These are phyloP conservation scores for Psilocybe sp. DNA, from an alignment of 768 basidiomycete species.

Conservation along the genomic window DNA sequence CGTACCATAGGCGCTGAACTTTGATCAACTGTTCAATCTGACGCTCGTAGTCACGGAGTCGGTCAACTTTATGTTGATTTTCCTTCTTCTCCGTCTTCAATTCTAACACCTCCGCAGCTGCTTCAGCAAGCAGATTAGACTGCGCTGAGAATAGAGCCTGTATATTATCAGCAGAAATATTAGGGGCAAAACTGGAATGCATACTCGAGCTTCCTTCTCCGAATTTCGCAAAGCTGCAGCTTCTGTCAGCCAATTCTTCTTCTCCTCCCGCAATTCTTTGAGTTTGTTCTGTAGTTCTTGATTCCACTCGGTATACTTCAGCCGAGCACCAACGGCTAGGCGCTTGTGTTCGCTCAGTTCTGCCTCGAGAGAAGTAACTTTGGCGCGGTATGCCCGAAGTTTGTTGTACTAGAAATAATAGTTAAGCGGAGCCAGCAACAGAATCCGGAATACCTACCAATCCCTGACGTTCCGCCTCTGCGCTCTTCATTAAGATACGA, in stretches of 20 bases:
- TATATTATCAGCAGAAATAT: not conserved
- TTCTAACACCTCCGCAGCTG: slow-evolving; percentile 64
- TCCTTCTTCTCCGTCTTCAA: slow-evolving; percentile 77
- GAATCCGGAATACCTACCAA: slow-evolving; percentile 46
- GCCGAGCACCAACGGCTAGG: slow-evolving; percentile 69
- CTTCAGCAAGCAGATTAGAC: slow-evolving; percentile 65
- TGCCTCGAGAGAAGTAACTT: slow-evolving; percentile 62
- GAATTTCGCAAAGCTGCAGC: slow-evolving; percentile 64
- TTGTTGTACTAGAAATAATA: slow-evolving; percentile 68
- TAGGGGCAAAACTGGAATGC: slow-evolving; percentile 2
- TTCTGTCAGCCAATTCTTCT: slow-evolving; percentile 72
- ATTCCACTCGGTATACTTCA: slow-evolving; percentile 84
- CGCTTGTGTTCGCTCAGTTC: slow-evolving; percentile 73
- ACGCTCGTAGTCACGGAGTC: slow-evolving; percentile 81
- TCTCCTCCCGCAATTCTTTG: slow-evolving; percentile 73
- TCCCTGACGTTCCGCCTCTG: slow-evolving; percentile 80
- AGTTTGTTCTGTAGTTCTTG: slow-evolving; percentile 76
- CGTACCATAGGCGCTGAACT: slow-evolving; percentile 77
- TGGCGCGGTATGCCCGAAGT: slow-evolving; percentile 69
- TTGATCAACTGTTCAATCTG: slow-evolving; percentile 81
- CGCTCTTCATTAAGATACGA: slow-evolving; percentile 66
- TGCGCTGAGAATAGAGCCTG: slow-evolving; percentile 71
- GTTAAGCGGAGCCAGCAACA: not conserved
- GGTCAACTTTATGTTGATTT: slow-evolving; percentile 76
- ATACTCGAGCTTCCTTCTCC: slow-evolving; percentile 68